Conservation (phyloP, 75 land plant genomes). For the Azolla pinnata region DNA sequence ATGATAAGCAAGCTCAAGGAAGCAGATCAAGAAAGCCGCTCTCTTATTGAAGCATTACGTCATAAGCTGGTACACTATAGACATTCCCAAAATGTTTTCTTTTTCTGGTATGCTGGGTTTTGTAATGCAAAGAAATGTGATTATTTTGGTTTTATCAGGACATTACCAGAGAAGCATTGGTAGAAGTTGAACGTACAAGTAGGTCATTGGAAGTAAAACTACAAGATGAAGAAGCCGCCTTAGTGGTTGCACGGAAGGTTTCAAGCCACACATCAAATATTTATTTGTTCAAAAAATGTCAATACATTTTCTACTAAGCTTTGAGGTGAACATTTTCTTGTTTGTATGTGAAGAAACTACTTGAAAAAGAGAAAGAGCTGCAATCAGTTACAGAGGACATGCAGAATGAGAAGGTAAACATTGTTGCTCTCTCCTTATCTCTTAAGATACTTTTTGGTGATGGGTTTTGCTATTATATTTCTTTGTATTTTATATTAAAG, state of each 20-base stretch:
- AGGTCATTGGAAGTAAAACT: constrained; percentile 55
- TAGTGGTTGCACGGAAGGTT: constrained; percentile 41
- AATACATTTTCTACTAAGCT: too few species aligned
- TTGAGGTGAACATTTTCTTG: not conserved
- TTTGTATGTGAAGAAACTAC: constrained; percentile 38
- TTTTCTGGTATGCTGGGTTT: not conserved
- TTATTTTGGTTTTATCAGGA: constrained; percentile 37
- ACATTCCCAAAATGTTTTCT: not conserved
- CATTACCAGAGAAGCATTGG: constrained; percentile 54
- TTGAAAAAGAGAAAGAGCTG: constrained; percentile 41
- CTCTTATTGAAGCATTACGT: constrained; percentile 55
- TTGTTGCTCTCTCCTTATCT: not conserved
- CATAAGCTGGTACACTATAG: constrained; percentile 55
- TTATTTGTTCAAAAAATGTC: too few species aligned
- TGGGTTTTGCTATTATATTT: not conserved
- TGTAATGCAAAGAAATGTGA: not conserved
- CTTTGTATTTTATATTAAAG: not conserved
- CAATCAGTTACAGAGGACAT: constrained; percentile 45
- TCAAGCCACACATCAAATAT: too few species aligned
- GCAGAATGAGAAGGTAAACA: constrained; percentile 77
- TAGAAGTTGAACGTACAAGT: constrained; percentile 60
- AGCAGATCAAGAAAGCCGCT: constrained; percentile 55
- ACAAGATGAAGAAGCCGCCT: constrained; percentile 39
- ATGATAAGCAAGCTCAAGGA: constrained; percentile 79
- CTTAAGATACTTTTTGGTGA: not conserved